A percentile compares a stretch with the other conserved stretches of the same genome.
These are phyloP conservation scores for Cryptosporidium felis DNA, from an alignment of 169 alveolate genomes.

Conservation along the genomic window DNA sequence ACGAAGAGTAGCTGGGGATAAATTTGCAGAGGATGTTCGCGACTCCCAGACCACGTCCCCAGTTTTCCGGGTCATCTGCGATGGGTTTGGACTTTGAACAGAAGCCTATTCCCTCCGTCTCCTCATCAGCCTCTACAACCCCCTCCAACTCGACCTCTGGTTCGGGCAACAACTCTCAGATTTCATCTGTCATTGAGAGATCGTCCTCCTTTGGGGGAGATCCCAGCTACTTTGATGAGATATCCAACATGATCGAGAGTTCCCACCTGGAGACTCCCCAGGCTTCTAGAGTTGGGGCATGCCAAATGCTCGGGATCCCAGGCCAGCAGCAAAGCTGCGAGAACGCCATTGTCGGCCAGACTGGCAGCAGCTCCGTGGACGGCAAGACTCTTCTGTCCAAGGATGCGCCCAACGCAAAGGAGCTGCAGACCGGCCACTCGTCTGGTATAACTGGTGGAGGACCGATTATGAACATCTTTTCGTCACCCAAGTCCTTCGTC, in stretches of 20 bases:
- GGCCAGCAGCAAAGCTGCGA: background rate
- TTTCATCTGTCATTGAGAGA: background rate
- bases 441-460: background rate
- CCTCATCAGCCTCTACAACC: conserved; percentile 5
- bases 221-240: conserved; percentile 42
- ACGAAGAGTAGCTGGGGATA: too few species aligned
- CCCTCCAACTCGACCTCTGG: conserved; percentile 40
- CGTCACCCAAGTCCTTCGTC: conserved; percentile 54
- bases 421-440: background rate
- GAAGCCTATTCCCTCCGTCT: background rate
- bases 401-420: background rate
- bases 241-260: conserved; percentile 50
- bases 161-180: background rate
- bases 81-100: conserved; percentile 46
- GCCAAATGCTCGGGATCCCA: conserved; percentile 37
- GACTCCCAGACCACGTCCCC: conserved; percentile 67
- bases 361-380: background rate
- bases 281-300: background rate
- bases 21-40: conserved; percentile 20
- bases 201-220: conserved; percentile 5
- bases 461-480: conserved; percentile 28
- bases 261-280: conserved; percentile 61
- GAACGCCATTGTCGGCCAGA: background rate
- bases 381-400: background rate
- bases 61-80: conserved; percentile 6